A percentile compares a stretch with the other conserved stretches of the same genome.
These are phyloP conservation scores for Nemania abortiva DNA, from an alignment of 2,329 filamentous ascomycete genomes.

Conservation along the genomic window DNA sequence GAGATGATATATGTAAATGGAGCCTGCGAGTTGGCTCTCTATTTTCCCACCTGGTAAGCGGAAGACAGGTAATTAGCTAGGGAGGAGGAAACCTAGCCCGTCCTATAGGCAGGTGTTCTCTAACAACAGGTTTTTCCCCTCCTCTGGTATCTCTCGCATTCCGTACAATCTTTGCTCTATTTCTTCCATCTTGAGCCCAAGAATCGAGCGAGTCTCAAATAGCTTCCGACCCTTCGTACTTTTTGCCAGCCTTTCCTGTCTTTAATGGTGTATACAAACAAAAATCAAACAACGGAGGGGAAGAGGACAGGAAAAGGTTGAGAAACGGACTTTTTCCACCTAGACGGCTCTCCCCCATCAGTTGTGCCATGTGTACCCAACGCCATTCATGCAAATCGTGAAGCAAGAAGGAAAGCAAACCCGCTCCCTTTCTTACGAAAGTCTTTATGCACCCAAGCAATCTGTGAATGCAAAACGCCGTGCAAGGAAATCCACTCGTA, in stretches of 20 bases:
- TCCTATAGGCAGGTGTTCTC: slow-evolving; percentile 3
- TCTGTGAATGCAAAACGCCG: slow-evolving; percentile 39
- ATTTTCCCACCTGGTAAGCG: background rate
- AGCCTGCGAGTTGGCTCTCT: slow-evolving; percentile 9
- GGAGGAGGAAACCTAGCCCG: background rate
- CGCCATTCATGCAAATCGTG: slow-evolving; percentile 40
- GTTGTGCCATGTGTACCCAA: slow-evolving; percentile 35
- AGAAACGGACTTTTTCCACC: slow-evolving; percentile 12
- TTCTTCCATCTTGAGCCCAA: slow-evolving; percentile 10
- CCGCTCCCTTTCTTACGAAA: slow-evolving; percentile 21
- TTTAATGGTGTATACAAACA: slow-evolving; percentile 39
- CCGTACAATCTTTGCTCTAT: slow-evolving; percentile 25
- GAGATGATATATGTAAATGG: slow-evolving; percentile 20
- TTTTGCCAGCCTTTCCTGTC: slow-evolving; percentile 33
- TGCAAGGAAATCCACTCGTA: slow-evolving; percentile 29
- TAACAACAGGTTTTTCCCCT: slow-evolving; percentile 8
- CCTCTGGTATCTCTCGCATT: background rate
- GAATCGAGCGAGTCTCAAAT: slow-evolving; percentile 11
- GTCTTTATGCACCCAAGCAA: slow-evolving; percentile 34
- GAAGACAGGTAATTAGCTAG: slow-evolving; percentile 2
- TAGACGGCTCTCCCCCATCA: slow-evolving; percentile 11
- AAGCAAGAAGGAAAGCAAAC: slow-evolving; percentile 18
- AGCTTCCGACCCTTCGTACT: slow-evolving; percentile 1
- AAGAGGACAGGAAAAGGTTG: slow-evolving; percentile 6
- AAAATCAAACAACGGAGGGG: slow-evolving; percentile 27